phyloP scores from a whole-genome alignment of 1,284 basidiomycete genomes.

The Tilletia caries region DNA sequence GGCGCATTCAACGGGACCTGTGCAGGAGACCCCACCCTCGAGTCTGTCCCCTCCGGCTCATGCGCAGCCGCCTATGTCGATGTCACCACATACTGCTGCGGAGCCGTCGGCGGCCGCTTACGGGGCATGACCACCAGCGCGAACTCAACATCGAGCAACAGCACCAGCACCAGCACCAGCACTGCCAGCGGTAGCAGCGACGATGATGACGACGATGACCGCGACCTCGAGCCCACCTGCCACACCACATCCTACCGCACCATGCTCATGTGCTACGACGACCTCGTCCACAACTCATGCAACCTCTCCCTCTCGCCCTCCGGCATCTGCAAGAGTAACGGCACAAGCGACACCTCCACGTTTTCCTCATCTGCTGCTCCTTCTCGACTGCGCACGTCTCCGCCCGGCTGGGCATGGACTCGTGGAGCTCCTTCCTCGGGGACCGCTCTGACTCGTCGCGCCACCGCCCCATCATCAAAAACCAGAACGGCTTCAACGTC shows the following conservation, averaged over 20 bases:
- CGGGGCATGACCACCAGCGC: background rate
- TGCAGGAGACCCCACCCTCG: background rate
- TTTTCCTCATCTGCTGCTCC: background rate
- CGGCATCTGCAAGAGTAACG: constrained; percentile 8
- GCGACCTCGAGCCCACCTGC: background rate
- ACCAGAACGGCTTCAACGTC: background rate
- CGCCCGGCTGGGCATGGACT: background rate
- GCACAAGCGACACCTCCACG: constrained; percentile 1
- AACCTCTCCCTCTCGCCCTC: constrained; percentile 1
- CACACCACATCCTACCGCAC: constrained; percentile 1
- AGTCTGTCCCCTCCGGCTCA: constrained; percentile 5
- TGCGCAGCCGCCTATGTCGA: background rate
- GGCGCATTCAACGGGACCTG: constrained; percentile 7
- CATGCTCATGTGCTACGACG: constrained; percentile 14
- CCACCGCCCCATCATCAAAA: background rate
- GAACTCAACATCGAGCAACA: background rate
- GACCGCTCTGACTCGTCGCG: no score
- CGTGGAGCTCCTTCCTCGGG: background rate
- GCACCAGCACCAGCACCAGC: background rate
- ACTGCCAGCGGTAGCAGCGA: background rate
- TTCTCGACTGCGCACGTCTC: background rate
- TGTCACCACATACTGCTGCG: constrained; percentile 13
- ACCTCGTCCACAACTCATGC: constrained; percentile 12
- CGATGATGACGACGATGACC: background rate
- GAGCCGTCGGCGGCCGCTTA: background rate